Evolutionary conservation across 2,329 filamentous ascomycete species (phyloP), one percentile per base, ranked within the genome.

Genomic region (Clonostachys sp.): DNA sequence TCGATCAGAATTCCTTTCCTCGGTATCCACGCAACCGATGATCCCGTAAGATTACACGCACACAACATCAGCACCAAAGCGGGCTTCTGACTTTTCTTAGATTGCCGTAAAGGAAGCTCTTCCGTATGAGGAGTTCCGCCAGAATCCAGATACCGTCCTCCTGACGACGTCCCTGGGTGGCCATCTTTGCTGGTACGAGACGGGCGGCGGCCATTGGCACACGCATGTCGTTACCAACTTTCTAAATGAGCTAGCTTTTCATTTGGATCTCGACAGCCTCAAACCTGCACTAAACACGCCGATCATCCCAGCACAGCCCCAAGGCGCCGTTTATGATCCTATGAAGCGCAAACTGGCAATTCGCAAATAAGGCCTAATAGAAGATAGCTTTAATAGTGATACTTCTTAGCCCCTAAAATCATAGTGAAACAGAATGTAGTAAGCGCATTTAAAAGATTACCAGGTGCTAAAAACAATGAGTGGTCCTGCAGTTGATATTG

Each of bases 181-280:
- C 1, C 94, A 99, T 66, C 72, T 99, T 8, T 87, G 89, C 45
- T 99, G 91, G 89, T 97, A 95, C 62, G 89, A 97, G 65, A 60
- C 80, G 17, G 87, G 87, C 41, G 92, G 94, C 8, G 77, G 78
- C n/a, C 78, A 94, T 58, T 99, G 94, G 95, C 91, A 95, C 65
- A 79, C 85, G 18, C 87, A 84, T 59, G 90, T 91, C 41, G 68
- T 82, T 17, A 67, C 66, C 55, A 78, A 77, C 51, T 78, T 80
- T 55, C 57, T 80, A 36, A 79, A 77, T 48, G 64, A 68, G 41
- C 73, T 83, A 68, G 77, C 72, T 0, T 75, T 72, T 42, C 67
- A 80, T 60, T 79, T 91, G 40, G 81, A 95, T 55, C 73, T 85
- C 17, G 71, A 77, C 14, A 68, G 66, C 54, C 70, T 74, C 56